A percentile compares a stretch with the other conserved stretches of the same genome.
These are phyloP conservation scores for Moniliella sp. DNA, from an alignment of 1,284 basidiomycete species.

Conservation along the genomic window DNA sequence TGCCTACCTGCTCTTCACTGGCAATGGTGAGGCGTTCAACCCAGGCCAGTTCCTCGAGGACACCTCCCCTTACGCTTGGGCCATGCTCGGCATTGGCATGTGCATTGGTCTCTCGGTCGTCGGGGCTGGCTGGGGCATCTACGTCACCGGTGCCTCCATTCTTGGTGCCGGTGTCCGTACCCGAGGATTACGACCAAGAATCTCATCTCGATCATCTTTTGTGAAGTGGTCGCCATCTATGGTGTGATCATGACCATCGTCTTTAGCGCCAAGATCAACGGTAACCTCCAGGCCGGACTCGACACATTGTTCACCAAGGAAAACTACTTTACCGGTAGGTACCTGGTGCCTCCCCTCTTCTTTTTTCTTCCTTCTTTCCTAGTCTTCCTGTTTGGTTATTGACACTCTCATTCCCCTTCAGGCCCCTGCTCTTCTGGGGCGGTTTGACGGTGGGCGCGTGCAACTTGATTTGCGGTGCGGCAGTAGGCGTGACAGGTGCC, in stretches of 20 bases:
- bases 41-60: conserved; percentile 54
- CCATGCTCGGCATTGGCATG: conserved; percentile 65
- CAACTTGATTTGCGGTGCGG: conserved; percentile 28
- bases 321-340: conserved; percentile 30
- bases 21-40: conserved; percentile 3
- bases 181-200: conserved; percentile 93
- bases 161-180: conserved; percentile 82
- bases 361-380: too few species aligned
- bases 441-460: conserved; percentile 30
- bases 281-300: conserved; percentile 12
- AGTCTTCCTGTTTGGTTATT: not conserved
- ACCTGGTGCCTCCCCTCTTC: too few species aligned
- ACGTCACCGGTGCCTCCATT: conserved; percentile 80
- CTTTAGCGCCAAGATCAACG: conserved; percentile 27
- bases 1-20: too few species aligned
- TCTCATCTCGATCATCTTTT: conserved; percentile 97
- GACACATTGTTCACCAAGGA: conserved; percentile 18
- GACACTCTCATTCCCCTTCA: not conserved
- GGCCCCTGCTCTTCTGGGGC: conserved; percentile 29
- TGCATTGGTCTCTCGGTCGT: conserved; percentile 81
- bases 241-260: conserved; percentile 48
- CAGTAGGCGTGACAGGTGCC: conserved; percentile 28
- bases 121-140: conserved; percentile 95
- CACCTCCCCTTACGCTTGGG: conserved; percentile 80
- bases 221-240: conserved; percentile 91